phyloP scores from a whole-genome alignment of 441 rosid genomes.

The Bocquillonia castaneifolia region DNA sequence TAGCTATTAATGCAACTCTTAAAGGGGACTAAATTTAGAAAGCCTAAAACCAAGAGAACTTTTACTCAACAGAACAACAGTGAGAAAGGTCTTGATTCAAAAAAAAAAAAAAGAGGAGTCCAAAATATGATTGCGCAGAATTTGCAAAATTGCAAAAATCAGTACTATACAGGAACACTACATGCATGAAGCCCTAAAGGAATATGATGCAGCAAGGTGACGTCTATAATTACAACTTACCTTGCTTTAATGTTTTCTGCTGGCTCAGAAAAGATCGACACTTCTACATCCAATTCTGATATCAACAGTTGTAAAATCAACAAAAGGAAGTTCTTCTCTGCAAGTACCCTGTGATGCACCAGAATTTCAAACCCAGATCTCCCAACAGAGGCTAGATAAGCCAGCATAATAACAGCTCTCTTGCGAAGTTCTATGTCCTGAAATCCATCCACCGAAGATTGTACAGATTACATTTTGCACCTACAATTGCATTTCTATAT shows the following conservation, averaged over 20 bases:
- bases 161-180: not conserved
- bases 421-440: constrained; percentile 79
- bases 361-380: constrained; percentile 66
- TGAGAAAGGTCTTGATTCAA: not conserved
- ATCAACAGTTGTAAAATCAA: constrained; percentile 63
- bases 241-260: constrained; percentile 58
- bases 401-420: constrained; percentile 54
- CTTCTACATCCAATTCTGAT: constrained; percentile 59
- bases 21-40: not conserved
- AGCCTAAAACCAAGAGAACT: not conserved
- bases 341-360: constrained; percentile 40
- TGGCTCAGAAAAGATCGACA: constrained; percentile 29
- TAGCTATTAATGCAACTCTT: not conserved
- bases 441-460: constrained; percentile 23
- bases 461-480: constrained; percentile 12
- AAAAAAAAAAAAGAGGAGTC: too few species aligned
- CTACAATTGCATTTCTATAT: not conserved
- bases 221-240: constrained; percentile 29
- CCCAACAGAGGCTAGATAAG: constrained; percentile 73
- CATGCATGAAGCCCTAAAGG: not conserved
- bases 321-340: constrained; percentile 58
- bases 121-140: not conserved
- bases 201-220: not conserved
- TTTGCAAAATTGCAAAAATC: not conserved
- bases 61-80: not conserved